Evolutionary conservation across 176 grass and related monocot species (phyloP), one percentile per base, ranked within the genome.

Genomic region (Oryza punctata): DNA sequence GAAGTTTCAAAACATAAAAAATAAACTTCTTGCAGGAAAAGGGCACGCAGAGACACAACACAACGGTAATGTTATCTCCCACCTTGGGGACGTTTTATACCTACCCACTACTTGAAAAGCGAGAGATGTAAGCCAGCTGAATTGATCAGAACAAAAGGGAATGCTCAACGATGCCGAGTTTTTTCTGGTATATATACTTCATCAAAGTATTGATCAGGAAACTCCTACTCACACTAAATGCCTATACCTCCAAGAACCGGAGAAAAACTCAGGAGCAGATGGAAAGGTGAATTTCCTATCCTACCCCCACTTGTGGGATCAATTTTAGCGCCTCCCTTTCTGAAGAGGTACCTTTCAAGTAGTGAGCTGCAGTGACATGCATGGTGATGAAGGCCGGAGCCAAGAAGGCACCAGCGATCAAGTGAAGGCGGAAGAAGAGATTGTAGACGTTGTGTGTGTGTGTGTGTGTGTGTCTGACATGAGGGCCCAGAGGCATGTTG

Each of bases 1-100:
- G 73, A 82, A 63, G 27, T 45, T 64, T 16, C 11, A 59, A 70
- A 78, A 52, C 1, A 52, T 52, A 19, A 82, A 65, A 72, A 24
- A 78, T 57, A 28, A 64, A 37, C 57, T 37, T 37, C 21, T 78
- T 40, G 38, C 59, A 59, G 23, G 52, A 21, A 54, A 29, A 29
- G 27, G 25, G 73, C 0, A 54, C 33, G 49, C 21, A 82, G 38
- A n/a, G 18, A 82, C 28, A 72, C 8, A 69, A 29, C 16, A 69
- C 16, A 81, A 19, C 59, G 66, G 30, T 28, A 77, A 63, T 7
- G 45, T 21, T 19, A 19, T 19, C 18, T 19, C 14, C 50, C 50
- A 54, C 21, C 50, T 16, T 54, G 16, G 15, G 14, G 16, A 54
- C 16, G 18, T 19, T 16, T 54, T 54, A 47, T 54, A 47, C 45